These are phyloP conservation scores for Clitopilus hobsonii DNA, from an alignment of 768 basidiomycete species.

Conservation along the genomic window DNA sequence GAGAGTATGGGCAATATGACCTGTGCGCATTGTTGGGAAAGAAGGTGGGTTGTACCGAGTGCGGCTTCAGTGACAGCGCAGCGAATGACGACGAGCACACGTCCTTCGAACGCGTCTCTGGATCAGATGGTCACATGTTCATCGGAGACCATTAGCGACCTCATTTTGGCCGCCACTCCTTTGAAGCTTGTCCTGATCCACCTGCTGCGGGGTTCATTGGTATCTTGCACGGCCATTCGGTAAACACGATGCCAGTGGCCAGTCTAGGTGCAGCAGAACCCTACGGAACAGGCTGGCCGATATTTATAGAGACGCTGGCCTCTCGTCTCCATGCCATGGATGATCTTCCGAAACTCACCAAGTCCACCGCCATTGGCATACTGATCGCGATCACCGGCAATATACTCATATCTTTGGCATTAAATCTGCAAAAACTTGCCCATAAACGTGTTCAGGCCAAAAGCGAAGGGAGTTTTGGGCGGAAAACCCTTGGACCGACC, in stretches of 20 bases:
- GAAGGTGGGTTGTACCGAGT: constrained; percentile 4
- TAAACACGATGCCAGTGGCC: neutral
- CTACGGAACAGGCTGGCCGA: neutral
- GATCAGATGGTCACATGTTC: constrained; percentile 11
- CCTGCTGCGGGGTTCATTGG: neutral
- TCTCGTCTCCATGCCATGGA: constrained; percentile 17
- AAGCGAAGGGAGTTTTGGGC: constrained; percentile 12
- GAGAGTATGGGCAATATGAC: constrained; percentile 74
- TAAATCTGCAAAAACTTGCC: constrained; percentile 91
- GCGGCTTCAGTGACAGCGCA: constrained; percentile 9
- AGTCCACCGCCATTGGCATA: constrained; percentile 69
- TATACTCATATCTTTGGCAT: constrained; percentile 81
- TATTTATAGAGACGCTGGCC: neutral
- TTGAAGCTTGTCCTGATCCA: neutral
- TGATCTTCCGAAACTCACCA: constrained; percentile 51
- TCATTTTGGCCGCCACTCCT: neutral
- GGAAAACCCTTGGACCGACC: neutral
- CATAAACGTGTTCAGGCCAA: constrained; percentile 62
- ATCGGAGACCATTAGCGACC: neutral
- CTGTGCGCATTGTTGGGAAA: constrained; percentile 58
- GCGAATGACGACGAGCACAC: neutral
- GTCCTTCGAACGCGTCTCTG: neutral
- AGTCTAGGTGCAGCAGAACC: neutral
- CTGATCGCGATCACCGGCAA: constrained; percentile 80
- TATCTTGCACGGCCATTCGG: neutral